Base-by-base conservation (phyloP, 1,139 yeast species). In the Saccharomyces hybrid region DNA sequence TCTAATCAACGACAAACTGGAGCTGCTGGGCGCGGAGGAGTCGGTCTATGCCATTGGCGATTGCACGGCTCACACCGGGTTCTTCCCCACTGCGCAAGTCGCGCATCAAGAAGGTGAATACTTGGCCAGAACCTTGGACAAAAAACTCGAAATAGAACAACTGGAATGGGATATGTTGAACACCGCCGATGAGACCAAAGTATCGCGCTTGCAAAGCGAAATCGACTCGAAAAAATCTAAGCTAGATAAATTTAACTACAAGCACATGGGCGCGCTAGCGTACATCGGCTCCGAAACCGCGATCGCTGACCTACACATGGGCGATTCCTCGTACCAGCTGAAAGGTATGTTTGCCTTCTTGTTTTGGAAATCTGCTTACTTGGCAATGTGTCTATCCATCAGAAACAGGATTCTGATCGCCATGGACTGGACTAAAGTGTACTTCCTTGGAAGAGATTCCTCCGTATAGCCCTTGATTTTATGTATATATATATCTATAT, bases 51-150 rank as follows among this genome's bases (percentile, higher is more conserved):
- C 96, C 50, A 75, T 91, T 58, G 98, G 98, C 69, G 98, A 91
- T 76, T 90, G 97, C 77, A 87, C 97, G 48, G 82, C 84, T 73
- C 81, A 82, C 57, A 87, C 95, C 62, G 90, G 90, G 71, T 83
- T 80, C 62, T 95, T 97, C 51, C 97, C 98, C 62, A 91, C 97
- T 55, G 98, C 97, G 50, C 97, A 91, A 78, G 97, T 90, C 57
- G 98, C 98, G 47, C 85, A 89, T 76, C 97, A 91, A 77, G 93
- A 90, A 74, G 97, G 97, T 68, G 78, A 79, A 59, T 91, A 82
- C 74, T 80, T 91, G 64, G 95, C 93, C 52, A 76, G 77, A 44
- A 80, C 82, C 60, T 86, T 91, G 72, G 80, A 80, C 72, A 82
- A 78, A 65, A 75, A 86, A 63, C 85, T 89, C 66, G 80, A 82